These are phyloP conservation scores for Allium sativum DNA, from an alignment of 106 monocot genomes.

Conservation along the genomic window DNA sequence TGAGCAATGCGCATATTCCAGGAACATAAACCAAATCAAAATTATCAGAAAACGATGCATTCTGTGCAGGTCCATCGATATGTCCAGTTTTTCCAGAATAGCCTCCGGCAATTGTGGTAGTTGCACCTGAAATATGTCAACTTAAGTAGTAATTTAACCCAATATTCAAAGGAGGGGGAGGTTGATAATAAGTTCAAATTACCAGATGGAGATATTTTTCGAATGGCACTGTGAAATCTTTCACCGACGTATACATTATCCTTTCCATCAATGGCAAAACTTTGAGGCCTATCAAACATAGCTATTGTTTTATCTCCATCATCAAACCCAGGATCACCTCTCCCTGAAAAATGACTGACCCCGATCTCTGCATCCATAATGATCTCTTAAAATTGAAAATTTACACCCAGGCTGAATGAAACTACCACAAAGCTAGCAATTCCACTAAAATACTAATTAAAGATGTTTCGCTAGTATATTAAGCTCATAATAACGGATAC, in stretches of 20 bases:
- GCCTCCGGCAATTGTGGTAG: constrained; percentile 50
- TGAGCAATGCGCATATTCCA: constrained; percentile 33
- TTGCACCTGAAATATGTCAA: constrained; percentile 23
- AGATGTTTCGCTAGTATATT: neutral
- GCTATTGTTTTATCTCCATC: constrained; percentile 8
- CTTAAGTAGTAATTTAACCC: neutral
- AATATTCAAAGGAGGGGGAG: neutral
- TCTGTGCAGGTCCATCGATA: constrained; percentile 44
- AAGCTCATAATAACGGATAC: neutral
- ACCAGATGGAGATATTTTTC: constrained; percentile 16
- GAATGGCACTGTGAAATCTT: constrained; percentile 2
- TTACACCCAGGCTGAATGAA: neutral
- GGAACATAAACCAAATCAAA: constrained; percentile 40
- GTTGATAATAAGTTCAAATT: neutral
- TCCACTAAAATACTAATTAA: neutral
- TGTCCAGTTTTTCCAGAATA: constrained; percentile 24
- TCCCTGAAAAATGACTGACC: constrained; percentile 10
- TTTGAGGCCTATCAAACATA: constrained; percentile 8
- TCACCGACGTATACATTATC: constrained; percentile 23
- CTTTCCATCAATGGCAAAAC: constrained; percentile 6
- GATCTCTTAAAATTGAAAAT: too few species aligned
- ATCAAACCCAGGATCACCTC: neutral
- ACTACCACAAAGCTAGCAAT: neutral
- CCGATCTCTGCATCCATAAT: constrained; percentile 6
- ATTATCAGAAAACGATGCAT: constrained; percentile 43